Base-by-base conservation (phyloP, 257 asterid genomes). In the Euphrasia confusa region DNA sequence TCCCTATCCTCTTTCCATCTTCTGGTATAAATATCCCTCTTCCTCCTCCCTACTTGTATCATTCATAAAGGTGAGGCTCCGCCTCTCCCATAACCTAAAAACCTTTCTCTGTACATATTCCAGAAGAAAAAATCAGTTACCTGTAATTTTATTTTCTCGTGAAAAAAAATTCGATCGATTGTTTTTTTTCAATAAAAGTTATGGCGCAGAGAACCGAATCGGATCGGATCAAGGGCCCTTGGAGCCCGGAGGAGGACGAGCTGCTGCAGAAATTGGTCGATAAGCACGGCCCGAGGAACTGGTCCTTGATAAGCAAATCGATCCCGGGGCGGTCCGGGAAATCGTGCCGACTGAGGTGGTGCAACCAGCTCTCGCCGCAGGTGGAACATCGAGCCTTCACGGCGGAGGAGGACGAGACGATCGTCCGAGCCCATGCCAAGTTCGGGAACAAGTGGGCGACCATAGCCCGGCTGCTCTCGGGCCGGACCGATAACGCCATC, bases 201-300 rank as follows among this genome's bases (percentile, higher is more conserved):
- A 79, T 81, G 89, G 83, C 83, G 68, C 82, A 72, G 65, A 75
- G 78, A 33, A 76, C 60, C n/a, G 95, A 81, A 0, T 33, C 53
- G 39, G 95, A 82, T 80, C 85, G 90, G 75, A 84, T 84, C 63
- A 89, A 82, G 68, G 96, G 96, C 17, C 96, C 95, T 2, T 89
- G 96, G 96, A 89, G 95, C 67, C 90, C 83, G 0, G 96, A 85
- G 68, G 93, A 88, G 68, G 96, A 88, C 32, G 88, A 78, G 57
- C 35, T 79, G 64, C 71, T 89, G 53, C 85, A 77, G 63, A 74
- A 57, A 8, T 39, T 89, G 45, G 95, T 89, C 3, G 84, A 84
- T 54, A 76, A 76, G 71, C 88, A 86, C 61, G 96, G 96, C 7
- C 80, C 96, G 1, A 75, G 96, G 52, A 89, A 86, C 71, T 89